A percentile compares a stretch with the other conserved stretches of the same genome.
These are phyloP conservation scores for Leccinum variabile DNA, from an alignment of 1,284 basidiomycete species.

Conservation along the genomic window DNA sequence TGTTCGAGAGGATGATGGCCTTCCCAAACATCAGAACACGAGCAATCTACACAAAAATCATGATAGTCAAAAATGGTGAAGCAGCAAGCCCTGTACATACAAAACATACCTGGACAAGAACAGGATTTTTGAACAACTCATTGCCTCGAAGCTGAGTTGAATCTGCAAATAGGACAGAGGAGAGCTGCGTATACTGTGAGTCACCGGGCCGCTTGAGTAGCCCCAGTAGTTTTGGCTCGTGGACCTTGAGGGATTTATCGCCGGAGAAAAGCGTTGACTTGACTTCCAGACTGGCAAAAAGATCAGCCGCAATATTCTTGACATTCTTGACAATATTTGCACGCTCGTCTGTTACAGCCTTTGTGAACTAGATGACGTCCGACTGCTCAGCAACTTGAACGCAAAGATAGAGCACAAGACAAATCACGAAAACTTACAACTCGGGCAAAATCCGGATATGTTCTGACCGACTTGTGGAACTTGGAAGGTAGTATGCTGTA, in stretches of 20 bases:
- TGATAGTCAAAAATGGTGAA: not conserved
- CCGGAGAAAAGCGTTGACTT: not conserved
- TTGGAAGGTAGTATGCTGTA: not conserved
- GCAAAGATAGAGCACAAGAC: not conserved
- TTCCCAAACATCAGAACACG: slow-evolving; percentile 10
- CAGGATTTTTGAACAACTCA: not conserved
- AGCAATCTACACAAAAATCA: slow-evolving; percentile 4
- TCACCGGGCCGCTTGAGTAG: slow-evolving; percentile 7
- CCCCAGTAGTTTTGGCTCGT: not conserved
- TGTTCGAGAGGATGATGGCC: slow-evolving; percentile 7
- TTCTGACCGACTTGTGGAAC: not conserved
- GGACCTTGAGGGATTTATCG: slow-evolving; percentile 5
- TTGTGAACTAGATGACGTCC: slow-evolving; percentile 1
- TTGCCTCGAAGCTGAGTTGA: not conserved
- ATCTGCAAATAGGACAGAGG: slow-evolving; percentile 4
- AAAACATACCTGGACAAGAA: slow-evolving; percentile 3
- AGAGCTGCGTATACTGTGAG: not conserved
- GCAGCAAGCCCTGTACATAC: not conserved
- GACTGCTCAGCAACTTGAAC: not conserved
- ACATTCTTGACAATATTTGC: slow-evolving; percentile 9
- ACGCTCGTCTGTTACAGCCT: not conserved
- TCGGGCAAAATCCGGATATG: not conserved
- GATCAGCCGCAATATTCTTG: not conserved
- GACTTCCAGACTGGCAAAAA: slow-evolving; percentile 5
- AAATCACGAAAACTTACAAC: slow-evolving; percentile 1